Base-by-base conservation (phyloP, 2,329 filamentous ascomycete species). In the Waltergamsia citrina region DNA sequence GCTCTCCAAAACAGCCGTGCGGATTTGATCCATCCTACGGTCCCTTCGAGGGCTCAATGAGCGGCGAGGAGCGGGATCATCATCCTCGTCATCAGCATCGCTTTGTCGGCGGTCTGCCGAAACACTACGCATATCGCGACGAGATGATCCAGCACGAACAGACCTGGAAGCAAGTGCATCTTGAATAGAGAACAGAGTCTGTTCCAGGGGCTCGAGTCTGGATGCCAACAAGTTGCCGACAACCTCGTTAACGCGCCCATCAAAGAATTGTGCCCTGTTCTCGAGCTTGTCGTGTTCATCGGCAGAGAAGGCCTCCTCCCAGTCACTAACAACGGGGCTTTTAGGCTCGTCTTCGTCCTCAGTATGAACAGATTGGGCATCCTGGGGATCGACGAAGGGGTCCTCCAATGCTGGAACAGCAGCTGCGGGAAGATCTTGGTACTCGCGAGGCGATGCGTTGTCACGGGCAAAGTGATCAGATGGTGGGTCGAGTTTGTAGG, bases 81-180 rank as follows among this genome's bases (percentile, higher is more conserved):
- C 87, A 43, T 93, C 88, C 51, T 94, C 87, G 41, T 94, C 88
- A 53, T 96, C 90, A 9, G 92, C 90, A 59, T 96, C 92, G 52
- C 90, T 95, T 38, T 93, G 78, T 31, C 74, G 68, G 4, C 71
- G 50, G 20, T 86, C 82, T n/a, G 67, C 74, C 30, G 83, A 88
- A 26, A 75, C 57, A 53, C 79, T 85, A 44, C 78, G 74, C 43
- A 74, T 67, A 18, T 72, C 69, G 26, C 70, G 70, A 20, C 72
- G 66, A 36, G 67, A 73, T 9, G 76, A 74, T 9, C 75, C 73
- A 18, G 66, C 62, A 35, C 66, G 66, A 20, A 65, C 64, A 19
- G 73, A 67, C 44, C 81, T 65, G 28, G 67, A 62, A 14, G 67
- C 66, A 35, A 94, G 57, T 4, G 75, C 75, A 36, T 80, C 67